Conservation (phyloP, 768 basidiomycete genomes). For the Brasilioporus rufonigricans region DNA sequence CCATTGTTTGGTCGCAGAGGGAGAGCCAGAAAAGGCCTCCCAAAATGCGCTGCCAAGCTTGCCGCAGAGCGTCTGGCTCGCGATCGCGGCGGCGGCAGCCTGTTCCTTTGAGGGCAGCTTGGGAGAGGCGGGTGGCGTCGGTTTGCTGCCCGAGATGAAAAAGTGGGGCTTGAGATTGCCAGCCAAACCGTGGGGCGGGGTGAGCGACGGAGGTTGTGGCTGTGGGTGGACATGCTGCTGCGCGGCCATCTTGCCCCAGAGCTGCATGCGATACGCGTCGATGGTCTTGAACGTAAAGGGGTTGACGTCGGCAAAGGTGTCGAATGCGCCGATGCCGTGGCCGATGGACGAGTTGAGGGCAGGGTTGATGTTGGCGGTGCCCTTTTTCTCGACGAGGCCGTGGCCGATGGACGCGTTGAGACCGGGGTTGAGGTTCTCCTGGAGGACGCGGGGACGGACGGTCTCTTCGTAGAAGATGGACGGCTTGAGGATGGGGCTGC, state of each 20-base stretch:
- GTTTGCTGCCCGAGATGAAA: slow-evolving; percentile 21
- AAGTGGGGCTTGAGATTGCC: slow-evolving; percentile 38
- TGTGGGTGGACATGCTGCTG: slow-evolving; percentile 56
- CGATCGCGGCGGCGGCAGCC: slow-evolving; percentile 56
- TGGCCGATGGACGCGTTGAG: slow-evolving; percentile 19
- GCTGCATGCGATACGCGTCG: slow-evolving; percentile 86
- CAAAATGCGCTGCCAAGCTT: slow-evolving; percentile 79
- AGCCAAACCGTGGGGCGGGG: slow-evolving; percentile 38
- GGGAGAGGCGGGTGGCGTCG: slow-evolving; percentile 45
- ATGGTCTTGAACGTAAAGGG: slow-evolving; percentile 86
- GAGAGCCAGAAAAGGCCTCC: slow-evolving; percentile 77
- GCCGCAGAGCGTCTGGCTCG: slow-evolving; percentile 70
- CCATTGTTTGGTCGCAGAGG: slow-evolving; percentile 36
- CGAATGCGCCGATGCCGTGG: slow-evolving; percentile 58
- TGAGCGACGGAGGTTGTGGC: slow-evolving; percentile 34
- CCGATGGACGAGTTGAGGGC: slow-evolving; percentile 28
- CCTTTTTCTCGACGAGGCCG: slow-evolving; percentile 31
- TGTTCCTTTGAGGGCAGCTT: slow-evolving; percentile 32
- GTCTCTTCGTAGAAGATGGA: slow-evolving; percentile 33
- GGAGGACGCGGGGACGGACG: slow-evolving; percentile 18
- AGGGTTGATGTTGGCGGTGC: slow-evolving; percentile 29
- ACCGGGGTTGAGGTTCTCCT: slow-evolving; percentile 27
- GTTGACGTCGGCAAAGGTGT: slow-evolving; percentile 75
- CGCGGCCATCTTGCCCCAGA: slow-evolving; percentile 88
- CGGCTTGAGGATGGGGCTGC: slow-evolving; percentile 29